phyloP scores from a whole-genome alignment of 2,329 filamentous ascomycete species.

The Aureobasidium leucospermi region DNA sequence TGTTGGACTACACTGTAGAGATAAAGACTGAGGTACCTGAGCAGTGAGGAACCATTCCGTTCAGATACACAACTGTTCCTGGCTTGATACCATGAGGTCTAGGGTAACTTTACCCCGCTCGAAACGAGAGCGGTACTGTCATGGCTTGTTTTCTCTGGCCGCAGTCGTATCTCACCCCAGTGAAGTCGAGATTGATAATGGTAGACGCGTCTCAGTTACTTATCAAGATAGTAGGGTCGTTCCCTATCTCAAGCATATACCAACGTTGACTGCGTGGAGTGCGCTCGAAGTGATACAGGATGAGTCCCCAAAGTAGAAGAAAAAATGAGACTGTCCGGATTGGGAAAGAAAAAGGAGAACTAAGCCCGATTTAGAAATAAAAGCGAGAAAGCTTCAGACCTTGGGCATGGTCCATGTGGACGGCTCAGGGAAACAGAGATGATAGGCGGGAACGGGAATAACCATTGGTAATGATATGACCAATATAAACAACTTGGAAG shows the following conservation, averaged over 20 bases:
- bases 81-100: not conserved
- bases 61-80: not conserved
- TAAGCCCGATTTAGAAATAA: not conserved
- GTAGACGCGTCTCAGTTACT: not conserved
- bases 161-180: not conserved
- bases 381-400: not conserved
- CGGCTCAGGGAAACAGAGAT: not conserved
- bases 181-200: not conserved
- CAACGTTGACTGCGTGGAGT: not conserved
- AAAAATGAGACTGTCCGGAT: not conserved
- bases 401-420: not conserved
- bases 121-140: not conserved
- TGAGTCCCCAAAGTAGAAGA: not conserved
- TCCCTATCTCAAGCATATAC: not conserved
- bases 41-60: not conserved
- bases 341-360: not conserved
- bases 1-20: not conserved
- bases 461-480: not conserved
- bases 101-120: slow-evolving; percentile 4
- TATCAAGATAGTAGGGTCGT: not conserved
- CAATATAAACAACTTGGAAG: not conserved
- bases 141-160: not conserved
- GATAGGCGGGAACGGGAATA: not conserved
- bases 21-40: not conserved
- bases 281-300: not conserved